Evolutionary conservation across 202 grass and related monocot genomes (phyloP), one percentile per base, ranked within the genome.

Genomic region (Alloteropsis angusta): DNA sequence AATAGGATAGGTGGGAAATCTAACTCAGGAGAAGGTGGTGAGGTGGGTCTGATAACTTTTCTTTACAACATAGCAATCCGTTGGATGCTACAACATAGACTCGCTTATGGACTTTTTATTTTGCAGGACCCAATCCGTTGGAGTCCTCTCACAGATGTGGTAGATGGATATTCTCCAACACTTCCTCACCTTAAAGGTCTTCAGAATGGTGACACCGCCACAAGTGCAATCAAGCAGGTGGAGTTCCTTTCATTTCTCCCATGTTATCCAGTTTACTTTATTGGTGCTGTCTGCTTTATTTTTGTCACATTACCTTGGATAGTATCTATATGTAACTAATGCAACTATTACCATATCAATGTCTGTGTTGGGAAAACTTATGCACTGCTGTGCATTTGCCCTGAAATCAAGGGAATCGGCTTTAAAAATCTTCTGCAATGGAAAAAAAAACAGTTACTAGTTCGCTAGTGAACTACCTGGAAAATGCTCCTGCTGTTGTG

Each of bases 171-270:
- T 90, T 99, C 96, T 60, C 82, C 92, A 85, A 99, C 96, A 86
- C 88, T 99, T 86, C 96, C 96, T 75, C 96, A 99, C 86, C 92
- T 99, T 19, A 99, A 96, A 64, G 96, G 96, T 59, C 96, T 99
- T 74, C 96, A 99, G 83, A 99, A 99, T 67, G 96, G 96, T 69
- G 96, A 99, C 76, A 99, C 92, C 3, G 96, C 96, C 55, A 99
- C 96, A 82, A 99, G 96, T 88, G 96, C 96, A 35, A 99, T 99
- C 56, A 99, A 99, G 83, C 96, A 99, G 92, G 96, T 99, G 47
- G 11, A 66, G 30, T 71, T 74, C n/a, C 25, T 56, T 68, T 54
- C 14, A 55, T 55, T 37, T 64, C 50, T 65, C 22, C 9, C 11
- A 32, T 83, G 32, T 5, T 64, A 60, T 73, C 0, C 82, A 53